Conservation (phyloP, 2,329 filamentous ascomycete species). For the Akanthomyces dipterigenus region DNA sequence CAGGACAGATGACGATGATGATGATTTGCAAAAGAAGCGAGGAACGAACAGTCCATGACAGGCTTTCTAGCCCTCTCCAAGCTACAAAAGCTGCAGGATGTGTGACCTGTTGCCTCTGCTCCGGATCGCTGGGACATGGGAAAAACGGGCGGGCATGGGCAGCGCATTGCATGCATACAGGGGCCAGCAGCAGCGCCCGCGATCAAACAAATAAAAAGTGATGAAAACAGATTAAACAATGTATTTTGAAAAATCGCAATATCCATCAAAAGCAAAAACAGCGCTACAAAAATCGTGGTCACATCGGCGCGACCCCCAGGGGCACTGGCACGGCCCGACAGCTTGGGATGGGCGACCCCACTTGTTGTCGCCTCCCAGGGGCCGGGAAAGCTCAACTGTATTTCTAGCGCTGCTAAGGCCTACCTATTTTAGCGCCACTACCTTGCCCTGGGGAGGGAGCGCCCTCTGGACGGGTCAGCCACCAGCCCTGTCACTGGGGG, state of each 20-base stretch:
- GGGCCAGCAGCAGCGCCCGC: background rate
- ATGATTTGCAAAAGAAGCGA: too few species aligned
- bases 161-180: background rate
- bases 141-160: background rate
- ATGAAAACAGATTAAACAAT: background rate
- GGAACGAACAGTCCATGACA: too few species aligned
- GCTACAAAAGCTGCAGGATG: background rate
- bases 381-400: background rate
- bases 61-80: too few species aligned
- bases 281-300: background rate
- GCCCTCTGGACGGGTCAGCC: background rate
- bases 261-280: background rate
- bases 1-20: background rate
- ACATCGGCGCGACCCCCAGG: background rate
- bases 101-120: background rate
- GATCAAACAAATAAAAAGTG: background rate
- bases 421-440: too few species aligned
- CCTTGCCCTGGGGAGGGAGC: too few species aligned
- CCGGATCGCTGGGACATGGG: background rate
- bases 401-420: background rate
- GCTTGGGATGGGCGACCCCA: background rate
- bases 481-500: background rate
- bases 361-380: background rate
- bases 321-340: constrained; percentile 5
- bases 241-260: too few species aligned